Evolutionary conservation across 1,284 basidiomycete species (phyloP).

Genomic region (Heterobasidion parviporum): DNA sequence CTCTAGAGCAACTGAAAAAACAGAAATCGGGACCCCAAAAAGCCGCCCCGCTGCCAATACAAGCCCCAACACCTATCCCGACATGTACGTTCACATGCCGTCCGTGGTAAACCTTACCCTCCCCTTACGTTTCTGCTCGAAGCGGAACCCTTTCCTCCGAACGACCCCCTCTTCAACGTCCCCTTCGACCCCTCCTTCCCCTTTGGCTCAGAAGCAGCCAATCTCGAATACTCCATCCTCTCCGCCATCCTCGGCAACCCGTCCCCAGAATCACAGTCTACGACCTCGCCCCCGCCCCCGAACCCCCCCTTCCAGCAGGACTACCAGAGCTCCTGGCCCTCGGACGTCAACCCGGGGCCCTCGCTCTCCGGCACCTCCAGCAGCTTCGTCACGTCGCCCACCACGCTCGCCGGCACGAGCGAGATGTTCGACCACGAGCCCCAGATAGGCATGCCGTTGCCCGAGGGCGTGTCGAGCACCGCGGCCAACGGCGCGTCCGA

Average conservation of each 20-base stretch:
- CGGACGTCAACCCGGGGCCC: background rate
- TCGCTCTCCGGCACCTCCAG: background rate
- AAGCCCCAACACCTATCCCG: constrained; percentile 7
- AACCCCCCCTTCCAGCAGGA: constrained; percentile 11
- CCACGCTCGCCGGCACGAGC: background rate
- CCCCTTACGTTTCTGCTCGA: background rate
- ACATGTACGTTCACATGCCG: constrained; percentile 3
- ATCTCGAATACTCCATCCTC: constrained; percentile 87
- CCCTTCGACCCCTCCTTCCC: constrained; percentile 55
- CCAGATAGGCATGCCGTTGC: background rate
- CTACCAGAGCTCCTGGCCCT: constrained; percentile 11
- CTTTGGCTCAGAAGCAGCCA: constrained; percentile 83
- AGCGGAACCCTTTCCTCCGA: constrained; percentile 44
- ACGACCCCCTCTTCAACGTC: constrained; percentile 54
- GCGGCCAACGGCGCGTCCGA: background rate
- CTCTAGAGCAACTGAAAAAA: constrained; percentile 10
- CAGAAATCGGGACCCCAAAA: constrained; percentile 5
- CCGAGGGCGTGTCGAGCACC: background rate
- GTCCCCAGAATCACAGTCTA: constrained; percentile 45
- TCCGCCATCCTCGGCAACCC: constrained; percentile 83
- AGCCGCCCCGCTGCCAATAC: constrained; percentile 1
- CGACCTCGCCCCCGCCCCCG: constrained; percentile 34
- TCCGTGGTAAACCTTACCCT: background rate
- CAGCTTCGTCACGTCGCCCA: constrained; percentile 11
- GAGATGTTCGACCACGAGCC: constrained; percentile 5